Percentiles rank a stretch among this genome's conserved stretches.
Conservation (phyloP, 345 rosid genomes). For the Lepidium sativum region DNA sequence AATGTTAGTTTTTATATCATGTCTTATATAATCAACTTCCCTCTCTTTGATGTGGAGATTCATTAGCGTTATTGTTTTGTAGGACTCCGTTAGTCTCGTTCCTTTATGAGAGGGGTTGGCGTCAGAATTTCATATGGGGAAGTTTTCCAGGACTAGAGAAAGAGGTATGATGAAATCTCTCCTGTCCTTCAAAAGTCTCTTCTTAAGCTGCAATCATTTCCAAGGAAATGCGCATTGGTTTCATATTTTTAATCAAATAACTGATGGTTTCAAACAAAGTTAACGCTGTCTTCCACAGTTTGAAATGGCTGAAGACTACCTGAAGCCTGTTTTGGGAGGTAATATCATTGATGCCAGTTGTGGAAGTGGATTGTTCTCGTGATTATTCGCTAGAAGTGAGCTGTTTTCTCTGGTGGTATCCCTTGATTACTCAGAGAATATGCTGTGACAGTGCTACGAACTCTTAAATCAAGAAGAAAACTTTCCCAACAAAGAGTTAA, state of each 20-base stretch:
- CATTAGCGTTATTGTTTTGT: conserved; percentile 12
- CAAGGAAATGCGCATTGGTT: not conserved
- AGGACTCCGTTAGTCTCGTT: conserved; percentile 62
- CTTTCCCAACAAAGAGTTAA: conserved; percentile 67
- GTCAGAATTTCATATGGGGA: conserved; percentile 63
- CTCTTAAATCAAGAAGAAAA: conserved; percentile 47
- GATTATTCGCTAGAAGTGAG: conserved; percentile 64
- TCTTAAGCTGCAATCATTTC: not conserved
- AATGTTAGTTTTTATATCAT: not conserved
- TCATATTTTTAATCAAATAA: too few species aligned
- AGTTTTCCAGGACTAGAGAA: conserved; percentile 88
- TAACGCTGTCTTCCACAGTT: conserved; percentile 39
- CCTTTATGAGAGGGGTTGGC: conserved; percentile 95
- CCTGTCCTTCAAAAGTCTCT: not conserved
- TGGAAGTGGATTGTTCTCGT: conserved; percentile 79
- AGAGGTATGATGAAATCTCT: conserved; percentile 44
- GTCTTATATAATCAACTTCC: not conserved
- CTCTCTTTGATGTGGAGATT: not conserved
- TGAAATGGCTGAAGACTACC: conserved; percentile 62
- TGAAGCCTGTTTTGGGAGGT: conserved; percentile 73
- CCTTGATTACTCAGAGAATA: conserved; percentile 85
- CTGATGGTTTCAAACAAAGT: too few species aligned
- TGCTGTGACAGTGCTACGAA: conserved; percentile 72
- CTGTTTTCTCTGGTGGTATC: conserved; percentile 68
- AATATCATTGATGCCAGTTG: conserved; percentile 87